Evolutionary conservation across 768 basidiomycete genomes (phyloP), one percentile per base, ranked within the genome.

Genomic region (Hysterangium stoloniferum): DNA sequence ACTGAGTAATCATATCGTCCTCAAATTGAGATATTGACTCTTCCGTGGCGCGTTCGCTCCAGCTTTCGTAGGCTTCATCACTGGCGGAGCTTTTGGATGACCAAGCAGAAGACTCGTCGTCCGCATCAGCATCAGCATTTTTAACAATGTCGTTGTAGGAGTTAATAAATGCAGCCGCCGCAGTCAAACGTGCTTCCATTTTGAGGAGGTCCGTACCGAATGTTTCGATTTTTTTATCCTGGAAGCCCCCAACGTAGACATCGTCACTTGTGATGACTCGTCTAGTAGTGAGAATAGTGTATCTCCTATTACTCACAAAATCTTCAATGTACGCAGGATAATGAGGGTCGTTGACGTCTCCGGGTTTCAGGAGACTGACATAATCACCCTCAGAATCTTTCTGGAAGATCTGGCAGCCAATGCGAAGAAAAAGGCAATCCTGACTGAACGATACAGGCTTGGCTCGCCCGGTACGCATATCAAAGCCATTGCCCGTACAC

Each of bases 41-140:
- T 15, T 55, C 52, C 1, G 54, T 56, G 4, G 57, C 55, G 11
- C 58, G 33, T 20, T 60, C 57, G 48, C 59, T 60, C 59, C 59
- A 60, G 17, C 54, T 52, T 35, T 60, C 59, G 32, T 59, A 57
- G 19, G 28, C 56, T 13, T 34, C 52, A 6, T 53, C 40, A n/a
- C n/a, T n/a, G n/a, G n/a, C n/a, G n/a, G n/a, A n/a, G n/a, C 31
- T 29, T 6, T 43, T 49, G 7, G 47, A 52, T 15, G 20, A 15
- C 15, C 28, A 24, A 13, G 41, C 24, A 25, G n/a, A n/a, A 24
- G 41, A 22, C 24, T 42, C 41, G 24, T 27, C 28, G 19, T 42
- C 19, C 15, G 5, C 20, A 42, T 15, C 2, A n/a, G 24, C 22
- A 19, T 20, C 24, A 22, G 9, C 19, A 25, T 42, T 27, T 5